phyloP scores from a whole-genome alignment of 1,284 basidiomycete species.

The Microbotryomycetes sp. region DNA sequence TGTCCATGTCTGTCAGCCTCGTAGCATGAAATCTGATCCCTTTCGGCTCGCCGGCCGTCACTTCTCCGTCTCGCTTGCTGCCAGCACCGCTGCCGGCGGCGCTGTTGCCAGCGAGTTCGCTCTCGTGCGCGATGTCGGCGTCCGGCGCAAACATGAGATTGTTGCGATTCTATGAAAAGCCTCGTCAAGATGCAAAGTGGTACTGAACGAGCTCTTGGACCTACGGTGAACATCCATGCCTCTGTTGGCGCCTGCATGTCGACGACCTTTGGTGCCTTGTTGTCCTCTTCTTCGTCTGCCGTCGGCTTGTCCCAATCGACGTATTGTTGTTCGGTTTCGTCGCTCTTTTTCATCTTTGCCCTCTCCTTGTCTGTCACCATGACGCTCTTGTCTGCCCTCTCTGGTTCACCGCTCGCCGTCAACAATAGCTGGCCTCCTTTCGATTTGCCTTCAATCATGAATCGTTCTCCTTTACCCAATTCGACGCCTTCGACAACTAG shows the following conservation, averaged over 20 bases:
- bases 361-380: slow-evolving; percentile 28
- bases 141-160: slow-evolving; percentile 88
- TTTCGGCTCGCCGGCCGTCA: slow-evolving; percentile 51
- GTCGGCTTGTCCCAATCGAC: slow-evolving; percentile 52
- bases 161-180: slow-evolving; percentile 62
- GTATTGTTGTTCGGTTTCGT: slow-evolving; percentile 51
- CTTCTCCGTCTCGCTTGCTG: slow-evolving; percentile 43
- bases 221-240: slow-evolving; percentile 80
- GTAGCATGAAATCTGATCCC: slow-evolving; percentile 70
- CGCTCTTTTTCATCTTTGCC: slow-evolving; percentile 34
- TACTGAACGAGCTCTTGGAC: slow-evolving; percentile 28
- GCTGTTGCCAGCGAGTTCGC: slow-evolving; percentile 50
- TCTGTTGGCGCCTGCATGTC: slow-evolving; percentile 48
- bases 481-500: slow-evolving; percentile 31
- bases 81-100: neutral
- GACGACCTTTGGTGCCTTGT: slow-evolving; percentile 30
- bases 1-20: slow-evolving; percentile 55
- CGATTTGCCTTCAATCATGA: slow-evolving; percentile 35
- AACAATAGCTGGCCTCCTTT: slow-evolving; percentile 29
- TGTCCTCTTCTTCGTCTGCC: slow-evolving; percentile 35
- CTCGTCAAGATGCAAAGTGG: neutral
- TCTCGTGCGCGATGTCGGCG: slow-evolving; percentile 51
- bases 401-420: neutral
- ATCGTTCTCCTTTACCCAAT: slow-evolving; percentile 12
- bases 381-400: neutral